Conservation (phyloP, 305 asterid genomes). For the Vinca major region DNA sequence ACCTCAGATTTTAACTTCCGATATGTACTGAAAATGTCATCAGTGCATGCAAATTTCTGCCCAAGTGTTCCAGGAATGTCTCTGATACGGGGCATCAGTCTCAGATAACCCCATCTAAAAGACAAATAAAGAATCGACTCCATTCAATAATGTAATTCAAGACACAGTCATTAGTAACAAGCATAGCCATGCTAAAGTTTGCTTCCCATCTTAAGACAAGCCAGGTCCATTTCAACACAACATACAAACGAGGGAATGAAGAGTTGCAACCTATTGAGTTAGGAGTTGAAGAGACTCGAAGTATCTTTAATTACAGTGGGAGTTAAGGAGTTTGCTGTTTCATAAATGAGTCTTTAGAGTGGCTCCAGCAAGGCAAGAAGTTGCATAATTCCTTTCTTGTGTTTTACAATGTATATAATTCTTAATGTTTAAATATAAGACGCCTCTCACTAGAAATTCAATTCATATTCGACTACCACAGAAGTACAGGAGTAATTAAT, state of each 20-base stretch:
- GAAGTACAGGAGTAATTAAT: background rate
- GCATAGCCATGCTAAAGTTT: background rate
- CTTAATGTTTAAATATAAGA: background rate
- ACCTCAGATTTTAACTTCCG: no score
- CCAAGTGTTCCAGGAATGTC: background rate
- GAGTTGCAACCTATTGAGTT: no score
- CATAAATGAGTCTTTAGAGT: background rate
- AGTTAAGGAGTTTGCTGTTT: background rate
- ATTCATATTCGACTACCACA: background rate
- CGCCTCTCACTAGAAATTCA: background rate
- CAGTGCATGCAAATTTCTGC: background rate
- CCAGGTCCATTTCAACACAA: background rate
- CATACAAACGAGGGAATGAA: background rate
- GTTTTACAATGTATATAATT: background rate
- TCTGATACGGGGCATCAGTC: no score
- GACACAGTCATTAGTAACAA: background rate
- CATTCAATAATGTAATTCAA: background rate
- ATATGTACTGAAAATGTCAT: background rate
- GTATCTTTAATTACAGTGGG: background rate
- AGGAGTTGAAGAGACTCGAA: no score
- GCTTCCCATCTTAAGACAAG: background rate
- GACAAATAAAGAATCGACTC: background rate
- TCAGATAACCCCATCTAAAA: background rate
- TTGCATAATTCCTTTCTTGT: background rate
- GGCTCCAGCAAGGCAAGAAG: background rate